phyloP scores from a whole-genome alignment of 371 early-diverging fungal genomes.

The Mortierella sp. region DNA sequence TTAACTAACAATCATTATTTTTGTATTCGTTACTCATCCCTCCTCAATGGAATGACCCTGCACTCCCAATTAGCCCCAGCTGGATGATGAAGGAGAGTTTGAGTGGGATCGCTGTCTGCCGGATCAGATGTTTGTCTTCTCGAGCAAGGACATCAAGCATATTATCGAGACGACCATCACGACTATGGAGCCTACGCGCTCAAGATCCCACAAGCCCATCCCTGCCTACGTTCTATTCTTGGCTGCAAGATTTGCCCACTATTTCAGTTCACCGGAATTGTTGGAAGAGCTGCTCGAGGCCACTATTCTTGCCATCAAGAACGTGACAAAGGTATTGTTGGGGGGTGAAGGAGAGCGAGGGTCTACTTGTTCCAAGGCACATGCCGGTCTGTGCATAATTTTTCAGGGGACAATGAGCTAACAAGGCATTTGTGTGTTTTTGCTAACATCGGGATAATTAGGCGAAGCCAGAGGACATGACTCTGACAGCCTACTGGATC shows the following conservation, averaged over 20 bases:
- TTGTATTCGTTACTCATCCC: neutral
- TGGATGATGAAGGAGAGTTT: conserved; percentile 70
- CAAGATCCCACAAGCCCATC: conserved; percentile 73
- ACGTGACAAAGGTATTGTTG: conserved; percentile 64
- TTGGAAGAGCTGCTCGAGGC: conserved; percentile 77
- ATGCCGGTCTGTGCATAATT: neutral
- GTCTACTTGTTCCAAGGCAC: neutral
- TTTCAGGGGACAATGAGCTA: neutral
- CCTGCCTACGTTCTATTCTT: conserved; percentile 91
- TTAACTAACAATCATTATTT: conserved; percentile 1
- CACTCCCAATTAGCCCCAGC: conserved; percentile 11
- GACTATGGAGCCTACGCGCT: conserved; percentile 68
- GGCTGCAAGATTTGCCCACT: conserved; percentile 88
- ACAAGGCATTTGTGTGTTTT: neutral
- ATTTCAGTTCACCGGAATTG: conserved; percentile 79
- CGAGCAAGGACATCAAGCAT: conserved; percentile 72
- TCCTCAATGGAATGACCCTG: neutral
- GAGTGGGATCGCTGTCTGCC: conserved; percentile 87
- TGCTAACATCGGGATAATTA: neutral
- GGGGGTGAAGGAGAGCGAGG: neutral
- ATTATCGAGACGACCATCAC: conserved; percentile 81
- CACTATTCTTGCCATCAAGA: conserved; percentile 71
- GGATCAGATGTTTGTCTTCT: conserved; percentile 96
- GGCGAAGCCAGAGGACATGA: conserved; percentile 60
- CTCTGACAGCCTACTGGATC: conserved; percentile 83